Evolutionary conservation across 73 alveolate species (phyloP).

Genomic region (Paraurostyla sp.): DNA sequence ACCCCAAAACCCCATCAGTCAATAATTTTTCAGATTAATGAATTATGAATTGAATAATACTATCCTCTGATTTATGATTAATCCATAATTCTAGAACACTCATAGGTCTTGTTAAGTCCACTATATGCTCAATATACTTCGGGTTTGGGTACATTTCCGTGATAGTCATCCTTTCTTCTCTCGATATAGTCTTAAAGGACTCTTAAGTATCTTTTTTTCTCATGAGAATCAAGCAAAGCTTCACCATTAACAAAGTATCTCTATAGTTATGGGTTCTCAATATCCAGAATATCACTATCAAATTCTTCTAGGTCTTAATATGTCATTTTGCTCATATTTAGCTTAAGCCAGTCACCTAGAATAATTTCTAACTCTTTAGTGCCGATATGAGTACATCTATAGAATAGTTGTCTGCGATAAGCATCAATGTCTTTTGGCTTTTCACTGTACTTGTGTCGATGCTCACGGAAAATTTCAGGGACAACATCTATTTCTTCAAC

Average conservation of each 20-base stretch:
- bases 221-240: slow-evolving; percentile 27
- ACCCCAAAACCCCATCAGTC: no score
- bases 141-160: slow-evolving; percentile 39
- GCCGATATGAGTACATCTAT: slow-evolving; percentile 69
- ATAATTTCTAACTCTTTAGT: slow-evolving; percentile 74
- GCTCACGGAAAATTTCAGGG: slow-evolving; percentile 53
- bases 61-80: no score
- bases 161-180: slow-evolving; percentile 53
- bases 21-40: no score
- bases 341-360: slow-evolving; percentile 70
- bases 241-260: slow-evolving; percentile 65
- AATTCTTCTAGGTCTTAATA: slow-evolving; percentile 66
- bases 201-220: slow-evolving; percentile 43
- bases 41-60: no score
- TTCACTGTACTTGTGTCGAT: slow-evolving; percentile 35
- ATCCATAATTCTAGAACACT: no score
- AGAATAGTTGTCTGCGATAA: slow-evolving; percentile 40
- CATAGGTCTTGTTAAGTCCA: background rate
- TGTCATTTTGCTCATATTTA: slow-evolving; percentile 41
- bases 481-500: slow-evolving; percentile 9
- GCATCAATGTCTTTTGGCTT: slow-evolving; percentile 53
- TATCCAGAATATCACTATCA: slow-evolving; percentile 60
- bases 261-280: slow-evolving; percentile 67
- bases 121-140: background rate
- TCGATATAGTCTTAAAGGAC: slow-evolving; percentile 66